Conservation (phyloP, 352 stramenopile genomes). For the Globisporangium cystogenes region DNA sequence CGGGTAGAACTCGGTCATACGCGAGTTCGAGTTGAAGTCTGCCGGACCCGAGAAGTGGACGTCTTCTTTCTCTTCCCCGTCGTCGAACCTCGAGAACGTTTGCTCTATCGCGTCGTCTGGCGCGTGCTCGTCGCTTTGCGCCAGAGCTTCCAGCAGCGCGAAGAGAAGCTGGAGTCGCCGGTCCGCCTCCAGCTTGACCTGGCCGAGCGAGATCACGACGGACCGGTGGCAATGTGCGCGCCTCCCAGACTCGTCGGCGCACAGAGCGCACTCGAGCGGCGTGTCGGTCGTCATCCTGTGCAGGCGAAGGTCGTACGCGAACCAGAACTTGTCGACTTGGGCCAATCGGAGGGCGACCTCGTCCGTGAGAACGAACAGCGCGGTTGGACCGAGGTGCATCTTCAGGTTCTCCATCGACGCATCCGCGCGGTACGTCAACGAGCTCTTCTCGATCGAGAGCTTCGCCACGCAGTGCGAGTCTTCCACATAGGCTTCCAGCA, state of each 20-base stretch:
- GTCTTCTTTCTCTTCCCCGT: conserved; percentile 15
- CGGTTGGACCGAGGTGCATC: conserved; percentile 67
- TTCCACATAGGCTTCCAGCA: conserved; percentile 83
- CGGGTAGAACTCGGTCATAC: conserved; percentile 24
- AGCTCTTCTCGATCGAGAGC: conserved; percentile 74
- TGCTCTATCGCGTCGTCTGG: conserved; percentile 23
- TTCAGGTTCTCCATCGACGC: conserved; percentile 57
- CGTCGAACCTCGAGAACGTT: conserved; percentile 20
- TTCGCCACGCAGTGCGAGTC: conserved; percentile 86
- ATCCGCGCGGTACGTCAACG: conserved; percentile 61
- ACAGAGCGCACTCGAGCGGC: conserved; percentile 45
- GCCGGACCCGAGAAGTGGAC: conserved; percentile 7
- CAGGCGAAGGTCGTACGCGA: conserved; percentile 69
- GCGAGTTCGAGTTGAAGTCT: conserved; percentile 18
- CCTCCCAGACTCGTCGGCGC: conserved; percentile 53
- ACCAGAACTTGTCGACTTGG: conserved; percentile 76
- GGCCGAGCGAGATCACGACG: conserved; percentile 57
- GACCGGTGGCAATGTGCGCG: conserved; percentile 55
- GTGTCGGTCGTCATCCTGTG: conserved; percentile 36
- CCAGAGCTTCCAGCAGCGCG: conserved; percentile 68
- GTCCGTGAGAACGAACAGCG: conserved; percentile 79
- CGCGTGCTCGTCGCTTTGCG: conserved; percentile 27
- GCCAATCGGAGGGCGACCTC: conserved; percentile 83
- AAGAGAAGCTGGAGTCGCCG: conserved; percentile 77
- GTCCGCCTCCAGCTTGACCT: conserved; percentile 86